These are phyloP conservation scores for Secale cereale DNA, from an alignment of 176 grass and related monocot genomes.

Conservation along the genomic window DNA sequence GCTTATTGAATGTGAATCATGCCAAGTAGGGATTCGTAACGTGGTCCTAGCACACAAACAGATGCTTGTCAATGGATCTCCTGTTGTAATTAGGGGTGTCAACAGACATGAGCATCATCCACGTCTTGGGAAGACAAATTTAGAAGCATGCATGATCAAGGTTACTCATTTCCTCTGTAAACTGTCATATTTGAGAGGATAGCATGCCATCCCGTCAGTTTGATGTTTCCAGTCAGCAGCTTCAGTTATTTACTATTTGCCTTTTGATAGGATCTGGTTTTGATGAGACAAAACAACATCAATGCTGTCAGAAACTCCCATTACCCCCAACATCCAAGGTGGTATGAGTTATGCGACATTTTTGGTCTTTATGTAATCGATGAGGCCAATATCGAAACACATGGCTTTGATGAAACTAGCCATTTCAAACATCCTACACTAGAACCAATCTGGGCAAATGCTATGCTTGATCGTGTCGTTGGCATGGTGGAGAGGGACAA, in stretches of 20 bases:
- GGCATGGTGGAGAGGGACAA: slow-evolving; percentile 97
- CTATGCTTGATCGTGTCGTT: slow-evolving; percentile 91
- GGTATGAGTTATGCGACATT: slow-evolving; percentile 93
- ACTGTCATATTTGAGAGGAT: background rate
- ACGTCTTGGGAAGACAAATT: slow-evolving; percentile 83
- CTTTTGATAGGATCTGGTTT: slow-evolving; percentile 72
- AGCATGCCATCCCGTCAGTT: slow-evolving; percentile 9
- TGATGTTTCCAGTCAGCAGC: background rate
- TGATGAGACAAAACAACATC: slow-evolving; percentile 98
- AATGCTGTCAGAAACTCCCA: slow-evolving; percentile 97
- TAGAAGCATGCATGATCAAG: slow-evolving; percentile 99
- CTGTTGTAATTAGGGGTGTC: slow-evolving; percentile 87
- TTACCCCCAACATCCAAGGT: slow-evolving; percentile 94
- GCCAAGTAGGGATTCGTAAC: slow-evolving; percentile 87
- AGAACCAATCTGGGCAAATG: slow-evolving; percentile 72
- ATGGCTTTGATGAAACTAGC: slow-evolving; percentile 76
- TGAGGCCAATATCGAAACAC: slow-evolving; percentile 96
- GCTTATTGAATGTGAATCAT: slow-evolving; percentile 92
- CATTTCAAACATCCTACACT: slow-evolving; percentile 86
- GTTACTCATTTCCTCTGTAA: slow-evolving; percentile 33
- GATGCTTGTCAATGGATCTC: slow-evolving; percentile 89
- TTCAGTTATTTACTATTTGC: slow-evolving; percentile 19
- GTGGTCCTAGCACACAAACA: slow-evolving; percentile 75
- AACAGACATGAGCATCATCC: slow-evolving; percentile 98
- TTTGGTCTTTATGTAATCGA: slow-evolving; percentile 95